Evolutionary conservation across 1,284 basidiomycete genomes (phyloP).

Genomic region (Limonomyces culmigenus): DNA sequence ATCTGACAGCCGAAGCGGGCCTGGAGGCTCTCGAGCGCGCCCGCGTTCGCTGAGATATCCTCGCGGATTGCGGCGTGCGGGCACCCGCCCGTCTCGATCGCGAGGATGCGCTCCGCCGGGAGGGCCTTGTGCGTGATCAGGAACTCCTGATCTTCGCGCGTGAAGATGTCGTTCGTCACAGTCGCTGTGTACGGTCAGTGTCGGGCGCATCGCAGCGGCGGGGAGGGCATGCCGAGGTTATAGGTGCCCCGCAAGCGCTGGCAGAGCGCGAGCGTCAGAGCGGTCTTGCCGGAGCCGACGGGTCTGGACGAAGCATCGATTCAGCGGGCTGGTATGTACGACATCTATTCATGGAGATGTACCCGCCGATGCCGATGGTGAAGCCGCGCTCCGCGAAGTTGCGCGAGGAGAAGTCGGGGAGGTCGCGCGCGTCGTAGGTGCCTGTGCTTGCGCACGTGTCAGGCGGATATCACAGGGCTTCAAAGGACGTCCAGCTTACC

Average conservation of each 20-base stretch:
- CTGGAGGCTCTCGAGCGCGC: conserved; percentile 89
- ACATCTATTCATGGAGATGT: conserved; percentile 11
- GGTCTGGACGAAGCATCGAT: conserved; percentile 33
- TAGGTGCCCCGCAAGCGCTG: conserved; percentile 64
- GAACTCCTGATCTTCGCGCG: conserved; percentile 95
- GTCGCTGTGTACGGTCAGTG: conserved; percentile 39
- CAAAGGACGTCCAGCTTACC: conserved; percentile 29
- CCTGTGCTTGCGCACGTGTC: conserved; percentile 26
- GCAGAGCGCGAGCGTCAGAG: conserved; percentile 87
- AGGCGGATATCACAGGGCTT: conserved; percentile 1
- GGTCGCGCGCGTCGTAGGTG: conserved; percentile 82
- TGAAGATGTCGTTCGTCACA: conserved; percentile 96
- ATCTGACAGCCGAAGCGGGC: conserved; percentile 75
- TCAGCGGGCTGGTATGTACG: conserved; percentile 2
- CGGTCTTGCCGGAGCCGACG: conserved; percentile 96
- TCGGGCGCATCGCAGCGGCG: not conserved
- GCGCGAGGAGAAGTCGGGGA: conserved; percentile 74
- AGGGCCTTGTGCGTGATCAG: conserved; percentile 86
- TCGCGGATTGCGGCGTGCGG: conserved; percentile 94
- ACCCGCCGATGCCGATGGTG: conserved; percentile 96
- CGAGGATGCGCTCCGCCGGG: conserved; percentile 72
- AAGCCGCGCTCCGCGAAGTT: conserved; percentile 92
- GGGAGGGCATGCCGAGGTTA: conserved; percentile 61
- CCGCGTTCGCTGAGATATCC: conserved; percentile 94
- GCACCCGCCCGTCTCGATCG: conserved; percentile 94